These are phyloP conservation scores for Polysphondylium violaceum DNA, from an alignment of 78 protist genomes.

Conservation along the genomic window DNA sequence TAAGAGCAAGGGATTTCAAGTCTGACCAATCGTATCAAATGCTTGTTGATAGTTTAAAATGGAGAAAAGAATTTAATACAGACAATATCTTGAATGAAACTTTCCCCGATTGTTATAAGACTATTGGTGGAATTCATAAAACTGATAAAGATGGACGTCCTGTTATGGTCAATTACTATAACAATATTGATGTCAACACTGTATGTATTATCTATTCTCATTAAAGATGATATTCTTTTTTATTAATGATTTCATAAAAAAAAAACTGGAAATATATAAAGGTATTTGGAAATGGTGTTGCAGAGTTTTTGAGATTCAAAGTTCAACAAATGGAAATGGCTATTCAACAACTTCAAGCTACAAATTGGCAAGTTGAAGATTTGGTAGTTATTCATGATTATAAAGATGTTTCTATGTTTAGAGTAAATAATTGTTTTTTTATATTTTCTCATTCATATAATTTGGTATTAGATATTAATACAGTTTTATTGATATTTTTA, in stretches of 20 bases:
- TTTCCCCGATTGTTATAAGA: conserved; percentile 60
- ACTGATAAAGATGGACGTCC: conserved; percentile 53
- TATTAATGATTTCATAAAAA: too few species aligned
- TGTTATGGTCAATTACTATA: conserved; percentile 58
- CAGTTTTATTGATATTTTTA: too few species aligned
- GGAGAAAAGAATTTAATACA: conserved; percentile 45
- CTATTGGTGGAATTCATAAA: conserved; percentile 33
- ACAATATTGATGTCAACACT: conserved; percentile 18
- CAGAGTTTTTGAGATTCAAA: conserved; percentile 43
- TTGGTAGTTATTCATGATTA: conserved; percentile 61
- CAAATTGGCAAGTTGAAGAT: conserved; percentile 8
- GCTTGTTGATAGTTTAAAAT: conserved; percentile 2
- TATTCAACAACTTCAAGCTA: background rate
- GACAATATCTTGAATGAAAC: background rate
- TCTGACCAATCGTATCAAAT: conserved; percentile 13
- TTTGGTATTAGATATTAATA: too few species aligned
- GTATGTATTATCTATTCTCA: too few species aligned
- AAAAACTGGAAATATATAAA: too few species aligned
- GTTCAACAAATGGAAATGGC: conserved; percentile 56
- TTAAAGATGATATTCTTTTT: too few species aligned
- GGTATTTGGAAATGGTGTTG: conserved; percentile 30
- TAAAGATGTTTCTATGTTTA: conserved; percentile 46
- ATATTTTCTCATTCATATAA: too few species aligned
- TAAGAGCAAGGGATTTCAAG: conserved; percentile 66
- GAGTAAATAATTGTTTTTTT: too few species aligned